Conservation (phyloP, 768 basidiomycete species). For the Candolleomyces aberdarensis region DNA sequence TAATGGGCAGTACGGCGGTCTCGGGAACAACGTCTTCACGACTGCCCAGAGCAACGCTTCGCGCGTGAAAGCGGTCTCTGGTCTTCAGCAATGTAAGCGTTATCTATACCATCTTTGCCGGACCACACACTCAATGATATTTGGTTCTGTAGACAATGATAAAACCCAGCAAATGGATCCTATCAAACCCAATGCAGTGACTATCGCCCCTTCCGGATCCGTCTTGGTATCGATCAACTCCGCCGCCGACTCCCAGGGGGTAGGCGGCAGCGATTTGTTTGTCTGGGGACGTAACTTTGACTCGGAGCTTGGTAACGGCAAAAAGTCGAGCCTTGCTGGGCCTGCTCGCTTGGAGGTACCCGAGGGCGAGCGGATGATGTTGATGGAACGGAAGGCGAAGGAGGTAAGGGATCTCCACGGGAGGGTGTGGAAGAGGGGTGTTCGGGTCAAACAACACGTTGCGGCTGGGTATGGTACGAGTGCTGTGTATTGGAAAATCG, state of each 20-base stretch:
- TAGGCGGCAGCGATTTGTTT: conserved; percentile 63
- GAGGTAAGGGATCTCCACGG: conserved; percentile 60
- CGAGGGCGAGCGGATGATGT: conserved; percentile 58
- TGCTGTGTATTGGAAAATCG: conserved; percentile 69
- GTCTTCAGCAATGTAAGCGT: conserved; percentile 77
- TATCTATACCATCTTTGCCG: background rate
- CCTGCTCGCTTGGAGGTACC: conserved; percentile 50
- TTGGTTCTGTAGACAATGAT: conserved; percentile 59
- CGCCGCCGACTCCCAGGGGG: conserved; percentile 39
- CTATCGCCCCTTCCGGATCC: conserved; percentile 74
- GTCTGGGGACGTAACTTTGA: conserved; percentile 74
- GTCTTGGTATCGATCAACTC: conserved; percentile 74
- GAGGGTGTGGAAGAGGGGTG: conserved; percentile 54
- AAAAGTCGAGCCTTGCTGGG: conserved; percentile 52
- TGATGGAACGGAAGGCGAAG: conserved; percentile 46
- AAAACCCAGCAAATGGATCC: conserved; percentile 54
- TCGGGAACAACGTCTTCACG: conserved; percentile 66
- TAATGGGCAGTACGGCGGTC: conserved; percentile 79
- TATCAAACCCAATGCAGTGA: conserved; percentile 58
- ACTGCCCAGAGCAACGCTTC: conserved; percentile 69
- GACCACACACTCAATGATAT: background rate
- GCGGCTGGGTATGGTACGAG: conserved; percentile 63
- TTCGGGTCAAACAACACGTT: conserved; percentile 62
- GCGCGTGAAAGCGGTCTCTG: conserved; percentile 77
- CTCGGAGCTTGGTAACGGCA: conserved; percentile 75